A percentile compares a stretch with the other conserved stretches of the same genome.
Conservation (phyloP, 169 alveolate genomes). For the Plasmodium inui region DNA sequence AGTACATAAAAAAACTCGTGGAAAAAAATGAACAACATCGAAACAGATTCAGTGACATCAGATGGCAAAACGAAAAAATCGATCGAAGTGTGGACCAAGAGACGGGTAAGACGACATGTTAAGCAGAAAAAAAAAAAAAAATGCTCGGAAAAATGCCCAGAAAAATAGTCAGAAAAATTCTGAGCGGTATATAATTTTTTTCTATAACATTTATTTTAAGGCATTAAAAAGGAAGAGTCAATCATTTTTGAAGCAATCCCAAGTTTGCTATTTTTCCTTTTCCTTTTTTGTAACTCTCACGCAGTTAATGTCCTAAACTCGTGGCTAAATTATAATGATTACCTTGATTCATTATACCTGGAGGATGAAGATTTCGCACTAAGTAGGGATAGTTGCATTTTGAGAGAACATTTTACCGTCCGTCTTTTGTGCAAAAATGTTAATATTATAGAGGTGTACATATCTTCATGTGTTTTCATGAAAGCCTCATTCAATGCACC, state of each 20-base stretch:
- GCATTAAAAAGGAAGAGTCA: not conserved
- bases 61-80: not conserved
- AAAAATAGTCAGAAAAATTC: slow-evolving; percentile 3
- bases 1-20: slow-evolving; percentile 31
- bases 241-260: not conserved
- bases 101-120: slow-evolving; percentile 13
- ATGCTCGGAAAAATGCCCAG: not conserved
- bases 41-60: slow-evolving; percentile 8
- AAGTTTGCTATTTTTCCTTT: slow-evolving; percentile 5
- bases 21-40: slow-evolving; percentile 17
- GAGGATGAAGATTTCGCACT: slow-evolving; percentile 59
- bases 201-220: slow-evolving; percentile 6
- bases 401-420: not conserved
- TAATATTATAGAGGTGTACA: not conserved
- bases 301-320: slow-evolving; percentile 48
- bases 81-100: slow-evolving; percentile 33
- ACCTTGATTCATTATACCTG: slow-evolving; percentile 46
- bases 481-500: not conserved
- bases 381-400: slow-evolving; percentile 21
- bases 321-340: slow-evolving; percentile 59
- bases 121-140: slow-evolving; percentile 27
- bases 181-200: not conserved
- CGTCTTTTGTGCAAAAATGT: not conserved
- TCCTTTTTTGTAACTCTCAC: not conserved
- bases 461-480: not conserved